A percentile compares a stretch with the other conserved stretches of the same genome.
These are phyloP conservation scores for barley (Hordeum vulgare) DNA, from an alignment of 176 grass and related monocot genomes.

Conservation along the genomic window MorexV3_pseudomolecules_assembly NC_058518.1:334256985-334257484, in stretches of 20 bases:
- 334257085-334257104: conserved; percentile 84
- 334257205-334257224: conserved; percentile 71
- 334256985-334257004: conserved; percentile 69
- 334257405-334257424: conserved; percentile 47
- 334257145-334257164: conserved; percentile 75
- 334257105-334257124: conserved; percentile 94
- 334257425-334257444: conserved; percentile 23
- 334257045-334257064: conserved; percentile 54
- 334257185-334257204: conserved; percentile 80
- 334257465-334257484: conserved; percentile 51
- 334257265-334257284: neutral
- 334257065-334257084: conserved; percentile 57
- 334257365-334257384: conserved; percentile 78
- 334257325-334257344: conserved; percentile 77
- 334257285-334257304: conserved; percentile 18
- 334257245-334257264: neutral
- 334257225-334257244: conserved; percentile 2
- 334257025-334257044: conserved; percentile 68
- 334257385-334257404: conserved; percentile 80
- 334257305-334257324: conserved; percentile 23
- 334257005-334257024: conserved; percentile 84
- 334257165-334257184: conserved; percentile 69
- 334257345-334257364: conserved; percentile 92
- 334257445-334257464: conserved; percentile 68
- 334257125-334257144: conserved; percentile 77